These are phyloP conservation scores for Auricularia auricula-judae DNA, from an alignment of 768 basidiomycete species.

Conservation along the genomic window DNA sequence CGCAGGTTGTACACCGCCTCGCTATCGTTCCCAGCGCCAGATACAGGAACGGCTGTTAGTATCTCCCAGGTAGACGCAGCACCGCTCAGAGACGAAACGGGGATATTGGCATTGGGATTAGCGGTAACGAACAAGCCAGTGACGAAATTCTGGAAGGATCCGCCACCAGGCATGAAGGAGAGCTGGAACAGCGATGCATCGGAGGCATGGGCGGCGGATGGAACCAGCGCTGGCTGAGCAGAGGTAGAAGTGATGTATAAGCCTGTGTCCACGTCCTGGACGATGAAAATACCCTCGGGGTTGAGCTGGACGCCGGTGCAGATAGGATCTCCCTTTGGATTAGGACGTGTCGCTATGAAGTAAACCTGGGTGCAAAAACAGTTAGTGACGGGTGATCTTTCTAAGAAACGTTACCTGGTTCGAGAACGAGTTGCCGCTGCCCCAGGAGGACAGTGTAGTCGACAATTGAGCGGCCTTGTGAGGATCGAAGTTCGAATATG, in stretches of 20 bases:
- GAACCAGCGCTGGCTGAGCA: slow-evolving; percentile 16
- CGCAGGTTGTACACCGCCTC: background rate
- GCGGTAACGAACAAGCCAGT: background rate
- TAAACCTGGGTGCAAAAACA: slow-evolving; percentile 13
- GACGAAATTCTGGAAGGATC: slow-evolving; percentile 9
- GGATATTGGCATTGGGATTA: background rate
- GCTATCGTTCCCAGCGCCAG: background rate
- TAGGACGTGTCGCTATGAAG: slow-evolving; percentile 23
- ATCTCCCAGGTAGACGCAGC: background rate
- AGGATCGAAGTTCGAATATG: slow-evolving; percentile 22
- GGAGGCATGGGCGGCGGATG: slow-evolving; percentile 12
- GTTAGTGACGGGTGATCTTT: background rate
- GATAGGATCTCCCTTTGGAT: slow-evolving; percentile 11
- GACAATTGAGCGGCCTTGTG: slow-evolving; percentile 19
- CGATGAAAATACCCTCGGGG: slow-evolving; percentile 20
- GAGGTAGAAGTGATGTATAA: slow-evolving; percentile 15
- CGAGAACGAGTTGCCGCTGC: slow-evolving; percentile 22
- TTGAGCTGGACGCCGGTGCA: slow-evolving; percentile 14
- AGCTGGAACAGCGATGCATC: slow-evolving; percentile 17
- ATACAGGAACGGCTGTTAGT: background rate
- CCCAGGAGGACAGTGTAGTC: slow-evolving; percentile 22
- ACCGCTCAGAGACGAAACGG: background rate
- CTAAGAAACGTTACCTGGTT: slow-evolving; percentile 6
- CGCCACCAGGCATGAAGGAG: slow-evolving; percentile 22
- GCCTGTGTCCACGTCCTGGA: slow-evolving; percentile 16